These are phyloP conservation scores for Achlya hypogyna DNA, from an alignment of 352 stramenopile genomes.

Conservation along the genomic window DNA sequence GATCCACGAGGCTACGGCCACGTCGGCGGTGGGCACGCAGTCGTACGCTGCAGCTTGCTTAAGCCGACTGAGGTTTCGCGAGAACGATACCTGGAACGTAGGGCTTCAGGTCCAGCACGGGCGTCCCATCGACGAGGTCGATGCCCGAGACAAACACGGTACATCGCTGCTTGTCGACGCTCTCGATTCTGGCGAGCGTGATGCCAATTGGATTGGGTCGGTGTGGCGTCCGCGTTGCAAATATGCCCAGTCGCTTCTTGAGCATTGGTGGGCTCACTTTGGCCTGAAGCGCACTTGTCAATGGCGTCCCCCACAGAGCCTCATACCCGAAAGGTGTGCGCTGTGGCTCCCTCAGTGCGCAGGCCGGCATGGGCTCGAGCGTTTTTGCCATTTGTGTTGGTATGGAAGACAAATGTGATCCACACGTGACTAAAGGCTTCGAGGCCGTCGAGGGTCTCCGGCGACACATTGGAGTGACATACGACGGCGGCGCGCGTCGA, in stretches of 20 bases:
- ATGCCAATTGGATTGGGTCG: conserved; percentile 44
- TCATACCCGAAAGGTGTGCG: conserved; percentile 22
- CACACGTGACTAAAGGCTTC: conserved; percentile 24
- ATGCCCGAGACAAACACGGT: conserved; percentile 21
- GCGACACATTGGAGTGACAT: conserved; percentile 11
- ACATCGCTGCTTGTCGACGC: conserved; percentile 14
- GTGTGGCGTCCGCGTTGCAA: conserved; percentile 41
- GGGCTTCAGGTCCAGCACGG: conserved; percentile 26
- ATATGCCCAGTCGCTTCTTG: conserved; percentile 30
- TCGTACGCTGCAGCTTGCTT: conserved; percentile 5
- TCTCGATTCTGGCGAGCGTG: conserved; percentile 20
- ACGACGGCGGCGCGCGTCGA: conserved; percentile 7
- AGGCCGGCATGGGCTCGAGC: conserved; percentile 5
- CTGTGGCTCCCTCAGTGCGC: not conserved
- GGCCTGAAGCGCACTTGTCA: too few relatives aligned
- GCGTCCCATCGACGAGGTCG: conserved; percentile 24
- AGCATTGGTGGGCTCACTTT: conserved; percentile 38
- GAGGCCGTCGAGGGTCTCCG: conserved; percentile 20
- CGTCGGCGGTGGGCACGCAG: not conserved
- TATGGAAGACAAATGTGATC: conserved; percentile 25
- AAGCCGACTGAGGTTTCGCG: not conserved
- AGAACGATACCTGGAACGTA: conserved; percentile 21
- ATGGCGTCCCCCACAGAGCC: too few relatives aligned
- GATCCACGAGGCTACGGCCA: conserved; percentile 3
- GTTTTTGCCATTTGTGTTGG: conserved; percentile 24